A percentile compares a stretch with the other conserved stretches of the same genome.
Conservation (phyloP, 371 early-diverging fungal genomes). For the Sporodiniella umbellata region DNA sequence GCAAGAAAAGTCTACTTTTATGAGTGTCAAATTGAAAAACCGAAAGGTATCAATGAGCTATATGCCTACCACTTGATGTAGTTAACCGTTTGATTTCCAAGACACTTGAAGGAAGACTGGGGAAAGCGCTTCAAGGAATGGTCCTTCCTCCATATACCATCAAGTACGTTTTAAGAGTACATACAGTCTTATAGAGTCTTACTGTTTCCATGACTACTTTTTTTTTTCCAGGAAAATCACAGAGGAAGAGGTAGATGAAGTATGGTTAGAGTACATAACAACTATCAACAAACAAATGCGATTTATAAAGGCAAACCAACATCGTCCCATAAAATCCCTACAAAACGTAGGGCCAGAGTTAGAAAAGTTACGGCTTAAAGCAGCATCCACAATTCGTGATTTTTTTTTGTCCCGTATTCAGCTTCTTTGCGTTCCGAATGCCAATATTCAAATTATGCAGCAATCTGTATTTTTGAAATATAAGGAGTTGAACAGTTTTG, state of each 20-base stretch:
- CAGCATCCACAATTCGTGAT: slow-evolving; percentile 80
- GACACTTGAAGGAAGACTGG: slow-evolving; percentile 67
- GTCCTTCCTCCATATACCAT: slow-evolving; percentile 80
- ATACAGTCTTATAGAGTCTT: background rate
- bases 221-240: slow-evolving; percentile 62
- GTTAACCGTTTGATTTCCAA: too few species aligned
- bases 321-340: slow-evolving; percentile 63
- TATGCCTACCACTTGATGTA: too few species aligned
- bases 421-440: slow-evolving; percentile 78
- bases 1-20: slow-evolving; percentile 76
- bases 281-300: slow-evolving; percentile 85
- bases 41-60: slow-evolving; percentile 60
- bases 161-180: slow-evolving; percentile 34
- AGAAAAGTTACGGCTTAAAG: slow-evolving; percentile 79
- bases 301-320: slow-evolving; percentile 66
- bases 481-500: slow-evolving; percentile 82
- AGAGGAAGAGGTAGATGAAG: slow-evolving; percentile 86
- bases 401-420: slow-evolving; percentile 83
- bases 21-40: slow-evolving; percentile 82
- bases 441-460: slow-evolving; percentile 91
- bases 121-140: slow-evolving; percentile 74
- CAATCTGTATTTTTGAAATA: slow-evolving; percentile 85
- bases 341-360: slow-evolving; percentile 88
- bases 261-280: slow-evolving; percentile 73
- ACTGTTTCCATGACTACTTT: background rate